phyloP scores from a whole-genome alignment of 208 protist genomes.

The Herpetomonas samuelpessoai region DNA sequence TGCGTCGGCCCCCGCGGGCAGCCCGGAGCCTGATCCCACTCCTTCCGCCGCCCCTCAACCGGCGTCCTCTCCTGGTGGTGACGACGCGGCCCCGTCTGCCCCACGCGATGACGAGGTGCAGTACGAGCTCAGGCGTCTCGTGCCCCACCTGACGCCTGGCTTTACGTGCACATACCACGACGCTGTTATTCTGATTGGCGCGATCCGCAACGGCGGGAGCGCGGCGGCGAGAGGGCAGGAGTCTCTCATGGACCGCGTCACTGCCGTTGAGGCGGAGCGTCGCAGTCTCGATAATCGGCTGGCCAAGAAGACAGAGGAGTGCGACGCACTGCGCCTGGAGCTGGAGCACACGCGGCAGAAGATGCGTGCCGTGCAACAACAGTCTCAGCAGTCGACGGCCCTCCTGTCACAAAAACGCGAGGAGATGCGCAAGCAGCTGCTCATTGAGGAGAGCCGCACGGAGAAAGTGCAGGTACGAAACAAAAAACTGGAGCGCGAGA shows the following conservation, averaged over 20 bases:
- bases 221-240: constrained; percentile 11
- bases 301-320: constrained; percentile 30
- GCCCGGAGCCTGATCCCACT: no score
- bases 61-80: no score
- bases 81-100: no score
- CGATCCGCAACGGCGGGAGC: constrained; percentile 50
- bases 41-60: no score
- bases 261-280: constrained; percentile 47
- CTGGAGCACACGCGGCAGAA: constrained; percentile 45
- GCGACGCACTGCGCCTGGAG: constrained; percentile 42
- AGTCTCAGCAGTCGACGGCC: constrained; percentile 33
- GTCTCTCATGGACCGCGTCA: constrained; percentile 45
- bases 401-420: constrained; percentile 63
- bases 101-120: constrained; percentile 10
- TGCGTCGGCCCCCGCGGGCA: no score
- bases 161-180: constrained; percentile 68
- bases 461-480: constrained; percentile 72
- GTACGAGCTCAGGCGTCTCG: constrained; percentile 52
- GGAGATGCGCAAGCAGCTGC: constrained; percentile 73
- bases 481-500: constrained; percentile 60
- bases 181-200: constrained; percentile 48
- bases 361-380: constrained; percentile 40
- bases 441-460: constrained; percentile 69
- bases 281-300: constrained; percentile 39
- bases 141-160: constrained; percentile 68